phyloP scores from a whole-genome alignment of 192 early-diverging fungal species.

The Phycomyces nitens region DNA sequence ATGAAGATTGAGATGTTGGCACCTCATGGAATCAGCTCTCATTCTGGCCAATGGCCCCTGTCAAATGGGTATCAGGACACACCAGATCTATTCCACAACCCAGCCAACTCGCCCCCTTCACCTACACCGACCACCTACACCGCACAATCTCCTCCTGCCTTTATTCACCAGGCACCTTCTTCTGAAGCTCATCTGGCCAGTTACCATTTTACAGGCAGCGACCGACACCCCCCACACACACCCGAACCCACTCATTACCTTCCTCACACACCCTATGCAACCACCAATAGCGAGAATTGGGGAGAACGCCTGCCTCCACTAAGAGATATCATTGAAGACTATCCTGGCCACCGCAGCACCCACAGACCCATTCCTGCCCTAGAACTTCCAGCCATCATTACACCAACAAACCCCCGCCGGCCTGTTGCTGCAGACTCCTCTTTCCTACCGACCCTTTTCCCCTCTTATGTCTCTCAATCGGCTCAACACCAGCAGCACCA shows the following conservation, averaged over 20 bases:
- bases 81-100: background rate
- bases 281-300: constrained; percentile 9
- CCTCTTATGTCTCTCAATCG: no score
- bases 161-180: background rate
- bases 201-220: background rate
- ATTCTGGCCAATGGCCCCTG: background rate
- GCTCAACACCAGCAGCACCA: no score
- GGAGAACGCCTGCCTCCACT: constrained; percentile 17
- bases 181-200: background rate
- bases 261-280: background rate
- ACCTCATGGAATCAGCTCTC: background rate
- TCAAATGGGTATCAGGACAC: background rate
- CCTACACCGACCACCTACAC: constrained; percentile 1
- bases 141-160: background rate
- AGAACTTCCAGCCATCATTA: background rate
- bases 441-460: no score
- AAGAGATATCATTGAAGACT: constrained; percentile 13
- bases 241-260: background rate
- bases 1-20: background rate
- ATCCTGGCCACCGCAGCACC: background rate
- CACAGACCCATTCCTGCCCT: background rate
- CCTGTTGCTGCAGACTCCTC: background rate
- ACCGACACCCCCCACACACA: background rate
- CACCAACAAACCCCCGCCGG: background rate
- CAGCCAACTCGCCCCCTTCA: background rate